Base-by-base conservation (phyloP, 139 green algal species). In the Volvox reticuliferus region DNA sequence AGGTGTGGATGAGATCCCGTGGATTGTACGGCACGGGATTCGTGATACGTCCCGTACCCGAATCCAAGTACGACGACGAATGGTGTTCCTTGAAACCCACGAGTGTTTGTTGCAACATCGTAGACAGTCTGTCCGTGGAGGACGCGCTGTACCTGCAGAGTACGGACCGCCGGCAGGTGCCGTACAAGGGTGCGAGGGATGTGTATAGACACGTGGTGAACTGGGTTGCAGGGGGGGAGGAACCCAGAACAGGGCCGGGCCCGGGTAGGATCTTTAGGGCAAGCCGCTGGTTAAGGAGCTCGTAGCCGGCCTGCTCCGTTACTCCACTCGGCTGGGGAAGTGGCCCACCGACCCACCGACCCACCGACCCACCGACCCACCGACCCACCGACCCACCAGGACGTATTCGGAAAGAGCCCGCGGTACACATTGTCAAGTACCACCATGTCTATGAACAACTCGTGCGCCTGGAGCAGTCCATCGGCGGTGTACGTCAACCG, bases 361-460 rank as follows among this genome's bases (percentile, higher is more conserved):
- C 71, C 71, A 79, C n/a, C 1, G n/a, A 44, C 44, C 44, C 44
- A 80, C 30, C 13, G 32, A 24, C 76, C 33, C 76, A 55, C 76
- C 32, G 32, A 82, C 30, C 16, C 30, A 32, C 50, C 2, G 26
- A 73, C 79, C 9, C 79, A 86, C 79, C 79, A 86, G 0, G 50
- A 71, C 50, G 55, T 86, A n/a, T 71, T 73, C 37, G 78, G 78
- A 32, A 33, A 24, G 28, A 89, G 85, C 26, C 85, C 85, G 28
- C 85, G 85, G 85, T 89, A 68, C 13, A 89, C 21, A 71, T 89
- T 89, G 37, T 89, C 85, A 36, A 89, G 37, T 16, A 65, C 16
- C 21, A 82, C 85, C 85, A 89, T 55, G 5, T 55, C 28, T 3
- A 89, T 82, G 69, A 89, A 82, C 18, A 89, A 50, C 69, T 89